These are phyloP conservation scores for Conticribra guillardii DNA, from an alignment of 108 stramenopile genomes.

Conservation along the genomic window DNA sequence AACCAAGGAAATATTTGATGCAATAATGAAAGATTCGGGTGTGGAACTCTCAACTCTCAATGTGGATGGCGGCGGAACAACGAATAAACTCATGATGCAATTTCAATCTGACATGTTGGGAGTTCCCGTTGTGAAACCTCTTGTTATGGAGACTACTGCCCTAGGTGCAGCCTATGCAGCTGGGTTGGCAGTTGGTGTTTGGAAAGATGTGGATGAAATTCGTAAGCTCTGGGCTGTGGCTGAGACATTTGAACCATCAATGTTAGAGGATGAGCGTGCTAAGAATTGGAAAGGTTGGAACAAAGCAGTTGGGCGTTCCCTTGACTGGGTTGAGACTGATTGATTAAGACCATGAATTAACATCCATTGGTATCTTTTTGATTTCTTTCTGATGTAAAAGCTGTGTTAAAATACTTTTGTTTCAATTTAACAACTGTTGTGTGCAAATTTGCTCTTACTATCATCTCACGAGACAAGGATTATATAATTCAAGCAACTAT, in stretches of 20 bases:
- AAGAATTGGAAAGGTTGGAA: conserved; percentile 85
- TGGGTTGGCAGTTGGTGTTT: conserved; percentile 95
- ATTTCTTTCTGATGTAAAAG: too few species aligned
- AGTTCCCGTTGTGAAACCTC: conserved; percentile 83
- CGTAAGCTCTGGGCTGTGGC: conserved; percentile 74
- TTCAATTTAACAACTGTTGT: too few species aligned
- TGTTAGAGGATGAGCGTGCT: conserved; percentile 63
- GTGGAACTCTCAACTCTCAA: conserved; percentile 75
- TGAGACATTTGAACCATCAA: conserved; percentile 70
- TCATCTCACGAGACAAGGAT: too few species aligned
- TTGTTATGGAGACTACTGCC: conserved; percentile 93
- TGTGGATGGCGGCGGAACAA: conserved; percentile 96
- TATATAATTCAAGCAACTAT: too few species aligned
- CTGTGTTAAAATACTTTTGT: too few species aligned
- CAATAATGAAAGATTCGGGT: conserved; percentile 82
- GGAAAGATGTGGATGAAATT: conserved; percentile 86
- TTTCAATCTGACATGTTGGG: conserved; percentile 95
- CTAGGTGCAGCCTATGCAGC: conserved; percentile 97
- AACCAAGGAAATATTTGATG: conserved; percentile 88
- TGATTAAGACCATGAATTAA: not conserved
- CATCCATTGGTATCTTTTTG: not conserved
- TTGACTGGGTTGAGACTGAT: conserved; percentile 80
- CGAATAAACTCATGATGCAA: conserved; percentile 93
- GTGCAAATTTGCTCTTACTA: too few species aligned
- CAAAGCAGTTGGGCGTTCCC: conserved; percentile 87